phyloP scores from a whole-genome alignment of 768 basidiomycete species.

The Suillus weaverae region DNA sequence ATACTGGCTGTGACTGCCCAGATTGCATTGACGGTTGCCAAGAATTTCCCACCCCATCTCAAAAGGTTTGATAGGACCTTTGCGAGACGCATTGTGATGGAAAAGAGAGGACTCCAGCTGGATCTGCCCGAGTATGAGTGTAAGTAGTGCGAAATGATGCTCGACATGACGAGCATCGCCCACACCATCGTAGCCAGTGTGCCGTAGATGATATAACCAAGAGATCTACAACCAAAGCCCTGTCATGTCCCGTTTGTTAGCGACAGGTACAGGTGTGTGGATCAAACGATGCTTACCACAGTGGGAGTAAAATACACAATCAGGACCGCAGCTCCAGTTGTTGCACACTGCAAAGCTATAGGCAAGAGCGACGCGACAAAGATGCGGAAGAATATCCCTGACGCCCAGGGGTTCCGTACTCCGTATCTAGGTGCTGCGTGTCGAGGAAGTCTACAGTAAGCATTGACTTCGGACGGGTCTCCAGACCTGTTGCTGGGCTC shows the following conservation, averaged over 20 bases:
- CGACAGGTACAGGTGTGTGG: not conserved
- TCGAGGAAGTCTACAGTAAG: slow-evolving; percentile 16
- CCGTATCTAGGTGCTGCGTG: not conserved
- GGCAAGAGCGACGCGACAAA: slow-evolving; percentile 21
- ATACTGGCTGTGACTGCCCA: slow-evolving; percentile 21
- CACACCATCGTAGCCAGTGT: slow-evolving; percentile 29
- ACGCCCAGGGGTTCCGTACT: slow-evolving; percentile 17
- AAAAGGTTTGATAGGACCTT: slow-evolving; percentile 10
- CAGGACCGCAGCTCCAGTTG: slow-evolving; percentile 25
- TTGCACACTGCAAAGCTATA: slow-evolving; percentile 27
- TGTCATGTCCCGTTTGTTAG: not conserved
- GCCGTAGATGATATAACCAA: slow-evolving; percentile 32
- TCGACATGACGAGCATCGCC: slow-evolving; percentile 33
- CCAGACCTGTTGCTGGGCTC: slow-evolving; percentile 11
- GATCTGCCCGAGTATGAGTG: not conserved
- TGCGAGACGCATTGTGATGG: slow-evolving; percentile 4
- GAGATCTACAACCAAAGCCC: slow-evolving; percentile 37
- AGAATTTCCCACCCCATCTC: slow-evolving; percentile 17
- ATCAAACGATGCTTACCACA: slow-evolving; percentile 9
- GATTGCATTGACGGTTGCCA: slow-evolving; percentile 22
- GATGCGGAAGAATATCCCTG: slow-evolving; percentile 18
- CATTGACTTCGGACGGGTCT: slow-evolving; percentile 11
- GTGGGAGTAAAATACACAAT: slow-evolving; percentile 28
- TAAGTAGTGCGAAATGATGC: slow-evolving; percentile 22
- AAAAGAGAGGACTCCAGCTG: not conserved